Base-by-base conservation (phyloP, 257 asterid species). In the Solanum chiquidenum region DNA sequence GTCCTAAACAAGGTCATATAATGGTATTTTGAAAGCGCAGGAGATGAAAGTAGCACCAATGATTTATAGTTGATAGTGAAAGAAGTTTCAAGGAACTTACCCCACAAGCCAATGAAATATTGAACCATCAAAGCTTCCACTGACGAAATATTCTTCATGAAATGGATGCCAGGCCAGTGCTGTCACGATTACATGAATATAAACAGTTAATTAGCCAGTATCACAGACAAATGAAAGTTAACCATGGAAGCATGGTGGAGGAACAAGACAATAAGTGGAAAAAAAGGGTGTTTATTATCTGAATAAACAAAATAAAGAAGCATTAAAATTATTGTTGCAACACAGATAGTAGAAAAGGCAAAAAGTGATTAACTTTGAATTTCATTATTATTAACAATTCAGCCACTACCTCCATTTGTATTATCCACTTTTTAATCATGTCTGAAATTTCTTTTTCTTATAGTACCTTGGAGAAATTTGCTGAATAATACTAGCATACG, bases 161-260 rank as follows among this genome's bases (percentile, higher is more conserved):
- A 96, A 97, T 68, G 99, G 99, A 92, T 97, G 99, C 99, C 99
- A 97, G 87, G 99, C 98, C 96, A 97, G 90, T 80, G 98, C 98
- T 96, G 86, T 83, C 86, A 90, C 75, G 58, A 52, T 84, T 89
- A 87, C 29, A 87, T 23, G 75, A 80, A 89, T 38, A 34, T 72
- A 82, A 84, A 82, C 44, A 82, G 29, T 9, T 29, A 87, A 68
- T 33, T 31, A 42, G 18, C 69, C 49, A 92, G 90, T 75, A 82
- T 83, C 79, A 87, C 34, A 85, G 34, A 58, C 74, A 49, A 60
- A 49, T 82, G 69, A 49, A 49, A 82, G 69, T 49, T 55, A 87
- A 79, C 18, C 52, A 73, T 29, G n/a, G 27, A 86, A 87, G 72
- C 71, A 66, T n/a, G 84, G 31, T 74, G 84, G 33, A 84, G 83